These are phyloP conservation scores for Cladosporium sp. DNA, from an alignment of 2,329 filamentous ascomycete genomes.

Conservation along the genomic window DNA sequence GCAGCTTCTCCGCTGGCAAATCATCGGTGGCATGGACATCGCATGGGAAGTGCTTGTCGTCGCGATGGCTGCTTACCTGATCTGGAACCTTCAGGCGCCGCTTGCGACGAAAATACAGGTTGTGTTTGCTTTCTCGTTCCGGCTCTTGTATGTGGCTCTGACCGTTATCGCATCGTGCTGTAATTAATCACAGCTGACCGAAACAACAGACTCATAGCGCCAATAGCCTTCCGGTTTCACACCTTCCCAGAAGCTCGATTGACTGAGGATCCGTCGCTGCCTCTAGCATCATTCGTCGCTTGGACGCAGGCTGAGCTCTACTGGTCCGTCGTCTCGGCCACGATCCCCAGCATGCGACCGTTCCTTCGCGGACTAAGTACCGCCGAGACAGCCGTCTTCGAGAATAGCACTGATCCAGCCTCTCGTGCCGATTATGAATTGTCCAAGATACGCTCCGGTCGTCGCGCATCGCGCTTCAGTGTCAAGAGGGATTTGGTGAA, in stretches of 20 bases:
- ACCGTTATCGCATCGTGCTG: not conserved
- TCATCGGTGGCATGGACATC: constrained; percentile 35
- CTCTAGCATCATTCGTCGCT: not conserved
- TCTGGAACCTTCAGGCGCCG: constrained; percentile 5
- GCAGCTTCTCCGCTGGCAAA: constrained; percentile 28
- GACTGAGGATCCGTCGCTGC: not conserved
- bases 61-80: constrained; percentile 4
- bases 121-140: not conserved
- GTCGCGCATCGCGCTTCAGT: not conserved
- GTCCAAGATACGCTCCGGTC: not conserved
- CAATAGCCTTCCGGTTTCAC: not conserved
- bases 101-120: not conserved
- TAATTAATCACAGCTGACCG: not conserved
- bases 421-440: not conserved
- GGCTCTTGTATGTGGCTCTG: not conserved
- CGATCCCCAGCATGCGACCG: not conserved
- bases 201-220: not conserved
- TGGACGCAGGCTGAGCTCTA: not conserved
- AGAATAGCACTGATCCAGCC: not conserved
- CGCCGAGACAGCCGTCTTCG: not conserved
- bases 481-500: not conserved
- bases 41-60: constrained; percentile 29
- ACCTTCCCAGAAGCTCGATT: not conserved
- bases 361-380: not conserved
- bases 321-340: not conserved